These are phyloP conservation scores for Cunninghamia lanceolata DNA, from an alignment of 75 land plant species.

Conservation along the genomic window DNA sequence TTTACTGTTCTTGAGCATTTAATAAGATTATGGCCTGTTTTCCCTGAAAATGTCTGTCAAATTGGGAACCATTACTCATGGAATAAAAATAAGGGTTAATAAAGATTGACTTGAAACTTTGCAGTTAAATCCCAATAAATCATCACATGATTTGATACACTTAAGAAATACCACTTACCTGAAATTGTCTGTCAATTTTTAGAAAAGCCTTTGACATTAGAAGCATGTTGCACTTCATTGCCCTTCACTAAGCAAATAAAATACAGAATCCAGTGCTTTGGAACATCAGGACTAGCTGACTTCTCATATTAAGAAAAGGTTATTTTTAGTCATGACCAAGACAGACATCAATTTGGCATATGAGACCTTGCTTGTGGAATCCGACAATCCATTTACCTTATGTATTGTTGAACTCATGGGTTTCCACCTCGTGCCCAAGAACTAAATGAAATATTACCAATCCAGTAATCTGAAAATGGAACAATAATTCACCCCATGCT, in stretches of 20 bases:
- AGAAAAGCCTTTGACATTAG: not conserved
- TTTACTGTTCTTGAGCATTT: not conserved
- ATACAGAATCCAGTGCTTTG: not conserved
- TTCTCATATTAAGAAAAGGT: not conserved
- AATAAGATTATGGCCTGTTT: not conserved
- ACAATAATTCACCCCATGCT: not conserved
- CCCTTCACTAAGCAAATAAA: not conserved
- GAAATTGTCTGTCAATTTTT: not conserved
- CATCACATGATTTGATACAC: too few species aligned
- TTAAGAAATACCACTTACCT: too few species aligned
- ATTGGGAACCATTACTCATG: too few species aligned
- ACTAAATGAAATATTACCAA: not conserved
- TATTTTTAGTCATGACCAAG: not conserved
- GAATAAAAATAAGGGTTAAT: too few species aligned
- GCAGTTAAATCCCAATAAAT: too few species aligned
- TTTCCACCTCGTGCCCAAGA: not conserved
- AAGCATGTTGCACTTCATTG: not conserved
- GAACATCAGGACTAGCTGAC: not conserved
- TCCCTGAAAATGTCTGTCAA: too few species aligned
- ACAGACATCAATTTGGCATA: not conserved
- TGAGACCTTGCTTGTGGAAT: not conserved
- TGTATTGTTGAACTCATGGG: not conserved
- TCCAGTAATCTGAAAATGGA: not conserved
- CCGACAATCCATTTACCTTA: not conserved
- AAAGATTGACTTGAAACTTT: too few species aligned